Base-by-base conservation (phyloP, 805 yeast species). In the Komagataella pseudopastoris region DNA sequence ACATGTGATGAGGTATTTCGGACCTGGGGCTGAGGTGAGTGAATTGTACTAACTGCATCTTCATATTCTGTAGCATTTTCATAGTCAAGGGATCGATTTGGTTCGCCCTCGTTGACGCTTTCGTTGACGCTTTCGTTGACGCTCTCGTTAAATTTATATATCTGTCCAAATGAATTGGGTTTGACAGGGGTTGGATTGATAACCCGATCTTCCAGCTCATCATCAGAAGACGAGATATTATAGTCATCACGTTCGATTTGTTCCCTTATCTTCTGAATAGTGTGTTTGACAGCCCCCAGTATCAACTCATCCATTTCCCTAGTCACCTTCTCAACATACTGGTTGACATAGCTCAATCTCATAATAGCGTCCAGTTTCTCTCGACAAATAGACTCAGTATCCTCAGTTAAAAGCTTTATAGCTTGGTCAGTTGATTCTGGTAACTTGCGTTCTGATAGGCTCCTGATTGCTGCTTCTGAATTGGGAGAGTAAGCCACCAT, bases 301-400 rank as follows among this genome's bases (percentile, higher is more conserved):
- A 89, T 89, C 59, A 81, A 68, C 18, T 66, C 73, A 60, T 88
- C 93, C 3, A 88, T 85, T 63, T 90, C 96, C 50, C 75, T 77
- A 51, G 87, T 85, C 49, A 89, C 80, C 58, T 80, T 83, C 56
- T 84, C 84, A 18, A 86, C 81, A 62, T 84, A 88, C 51, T 83
- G 79, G 54, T 87, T 70, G 2, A 88, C 78, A 54, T 89, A 85
- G 12, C 87, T 82, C 51, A 86, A 71, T 59, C 96, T 71, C 16
- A 79, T 70, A 17, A 88, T 74, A 0, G 86, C 74, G 50, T 83
- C 88, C 2, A 87, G 73, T 63, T 90, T 90, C 16, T 76, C 78
- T 49, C 71, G 71, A 0, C 83, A 80, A 22, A 84, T 59, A 0
- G 61, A 61, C 54, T 80, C 77, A 0, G 96, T 85, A 59, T 89